Base-by-base conservation (phyloP, 176 grass and related monocot species). In the Triticum turgidum region DNA sequence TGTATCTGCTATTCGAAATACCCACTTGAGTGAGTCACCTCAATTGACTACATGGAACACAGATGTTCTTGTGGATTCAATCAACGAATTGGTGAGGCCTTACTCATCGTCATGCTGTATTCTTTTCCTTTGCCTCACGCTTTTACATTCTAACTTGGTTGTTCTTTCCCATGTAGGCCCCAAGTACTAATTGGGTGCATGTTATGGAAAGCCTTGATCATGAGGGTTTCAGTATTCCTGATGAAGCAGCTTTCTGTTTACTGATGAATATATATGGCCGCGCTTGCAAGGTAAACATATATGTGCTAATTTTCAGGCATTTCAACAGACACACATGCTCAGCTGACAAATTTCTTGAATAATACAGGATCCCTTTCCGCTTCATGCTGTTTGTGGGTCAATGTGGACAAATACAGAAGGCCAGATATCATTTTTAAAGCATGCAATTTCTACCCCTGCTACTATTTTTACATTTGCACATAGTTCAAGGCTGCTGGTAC, bases 201-300 rank as follows among this genome's bases (percentile, higher is more conserved):
- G 94, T 92, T 65, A 92, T 97, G 90, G 92, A 92, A 77, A 89
- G 87, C 76, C 92, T 97, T 83, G 90, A 97, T 76, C 92, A 97
- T 32, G 94, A 92, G 68, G 92, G 94, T 66, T 97, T 97, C 80
- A 89, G 76, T 49, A 73, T 97, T 69, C 94, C 94, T 21, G 94
- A 94, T 87, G 92, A 97, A 82, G 77, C 84, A 77, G 88, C 90
- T 47, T 97, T 94, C 80, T 80, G 61, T 80, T 77, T 91, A 61
- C 86, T 94, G 56, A 89, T 97, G 88, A 91, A 92, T 45, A 85
- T 97, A 81, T 97, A 97, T 51, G 21, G 21, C 12, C 84, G 81
- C 44, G 86, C 90, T 42, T 97, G 92, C 90, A 89, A 92, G 92
- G 94, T 92, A 87, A 68, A 47, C 52, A 32, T 79, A 27, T 29